phyloP scores from a whole-genome alignment of 208 protist species.

The Leishmania tropica region DNA sequence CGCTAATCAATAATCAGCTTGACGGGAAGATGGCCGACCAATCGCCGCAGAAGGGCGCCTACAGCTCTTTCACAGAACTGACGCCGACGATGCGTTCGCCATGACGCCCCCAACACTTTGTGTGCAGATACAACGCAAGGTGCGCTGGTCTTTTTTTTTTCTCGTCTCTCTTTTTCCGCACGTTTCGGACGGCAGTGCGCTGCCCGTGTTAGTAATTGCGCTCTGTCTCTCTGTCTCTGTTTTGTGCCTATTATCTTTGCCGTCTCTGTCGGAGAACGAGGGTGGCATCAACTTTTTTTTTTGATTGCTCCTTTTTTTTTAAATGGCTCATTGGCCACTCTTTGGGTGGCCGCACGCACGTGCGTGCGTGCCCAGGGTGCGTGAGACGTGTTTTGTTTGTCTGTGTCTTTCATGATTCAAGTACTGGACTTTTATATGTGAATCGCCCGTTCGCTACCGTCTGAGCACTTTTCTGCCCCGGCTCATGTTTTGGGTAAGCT shows the following conservation, averaged over 20 bases:
- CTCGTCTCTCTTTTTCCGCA: neutral
- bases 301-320: neutral
- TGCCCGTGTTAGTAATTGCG: neutral
- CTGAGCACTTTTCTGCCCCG: neutral
- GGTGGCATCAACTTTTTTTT: neutral
- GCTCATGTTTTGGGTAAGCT: no score
- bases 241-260: neutral
- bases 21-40: neutral
- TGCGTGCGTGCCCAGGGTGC: neutral
- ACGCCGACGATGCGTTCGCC: neutral
- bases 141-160: neutral
- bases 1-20: slow-evolving; percentile 20
- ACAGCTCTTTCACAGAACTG: neutral
- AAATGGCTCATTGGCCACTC: neutral
- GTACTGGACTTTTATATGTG: neutral
- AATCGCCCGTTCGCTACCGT: neutral
- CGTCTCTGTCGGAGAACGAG: neutral
- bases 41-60: neutral
- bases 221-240: neutral
- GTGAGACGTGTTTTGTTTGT: neutral
- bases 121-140: neutral
- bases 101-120: neutral
- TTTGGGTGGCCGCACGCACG: neutral
- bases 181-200: neutral
- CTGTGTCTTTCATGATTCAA: neutral